Percentiles rank a stretch among this genome's conserved stretches.
These are phyloP conservation scores for Phialophora verrucosa DNA, from an alignment of 2,329 filamentous ascomycete species.

Conservation along the genomic window DNA sequence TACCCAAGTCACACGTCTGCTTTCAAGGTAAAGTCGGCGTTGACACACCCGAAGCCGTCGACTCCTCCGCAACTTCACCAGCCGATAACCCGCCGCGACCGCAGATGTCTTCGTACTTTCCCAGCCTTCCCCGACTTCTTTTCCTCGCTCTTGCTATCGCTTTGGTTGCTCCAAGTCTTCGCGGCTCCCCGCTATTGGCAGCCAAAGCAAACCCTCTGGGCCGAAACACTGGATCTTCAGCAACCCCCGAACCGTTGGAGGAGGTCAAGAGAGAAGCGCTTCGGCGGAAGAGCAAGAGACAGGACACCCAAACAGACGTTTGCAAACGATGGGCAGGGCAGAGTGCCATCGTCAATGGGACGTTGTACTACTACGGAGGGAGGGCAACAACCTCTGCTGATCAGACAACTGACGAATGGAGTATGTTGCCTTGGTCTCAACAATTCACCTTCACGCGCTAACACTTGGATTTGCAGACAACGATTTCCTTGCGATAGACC, in stretches of 20 bases:
- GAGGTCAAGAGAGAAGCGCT: slow-evolving; percentile 11
- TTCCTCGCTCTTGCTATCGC: slow-evolving; percentile 35
- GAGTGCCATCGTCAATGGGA: slow-evolving; percentile 73
- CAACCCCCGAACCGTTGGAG: neutral
- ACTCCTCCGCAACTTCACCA: slow-evolving; percentile 13
- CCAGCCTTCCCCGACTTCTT: slow-evolving; percentile 32
- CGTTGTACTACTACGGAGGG: slow-evolving; percentile 77
- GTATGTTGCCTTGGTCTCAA: slow-evolving; percentile 51
- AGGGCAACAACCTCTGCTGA: slow-evolving; percentile 63
- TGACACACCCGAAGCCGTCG: slow-evolving; percentile 25
- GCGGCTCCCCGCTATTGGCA: slow-evolving; percentile 30
- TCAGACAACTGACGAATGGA: slow-evolving; percentile 72
- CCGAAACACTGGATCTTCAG: slow-evolving; percentile 16
- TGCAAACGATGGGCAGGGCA: slow-evolving; percentile 72
- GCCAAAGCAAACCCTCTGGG: slow-evolving; percentile 32
- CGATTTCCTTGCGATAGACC: slow-evolving; percentile 72
- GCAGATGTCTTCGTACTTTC: slow-evolving; percentile 30
- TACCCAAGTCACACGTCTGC: slow-evolving; percentile 34
- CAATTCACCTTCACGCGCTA: slow-evolving; percentile 9
- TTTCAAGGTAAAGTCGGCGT: slow-evolving; percentile 36
- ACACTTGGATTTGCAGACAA: slow-evolving; percentile 58
- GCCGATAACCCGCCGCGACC: neutral
- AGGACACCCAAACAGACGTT: slow-evolving; percentile 59
- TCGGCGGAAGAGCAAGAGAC: slow-evolving; percentile 32
- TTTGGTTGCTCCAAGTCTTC: slow-evolving; percentile 35